Evolutionary conservation across 331 rosid genomes (phyloP).

Genomic region (Acacia pycnantha): DNA sequence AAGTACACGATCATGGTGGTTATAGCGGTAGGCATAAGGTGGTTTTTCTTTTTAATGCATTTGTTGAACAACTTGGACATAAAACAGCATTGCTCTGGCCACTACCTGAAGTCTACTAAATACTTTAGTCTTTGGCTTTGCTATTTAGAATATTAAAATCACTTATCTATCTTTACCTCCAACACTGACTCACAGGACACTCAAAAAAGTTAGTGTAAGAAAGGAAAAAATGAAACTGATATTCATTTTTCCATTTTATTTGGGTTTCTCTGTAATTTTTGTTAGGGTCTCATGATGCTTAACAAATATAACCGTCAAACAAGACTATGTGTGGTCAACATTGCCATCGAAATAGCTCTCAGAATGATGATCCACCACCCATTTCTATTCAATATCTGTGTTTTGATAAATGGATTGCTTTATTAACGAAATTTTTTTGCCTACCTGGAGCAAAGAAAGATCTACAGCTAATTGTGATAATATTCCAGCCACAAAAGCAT

Average conservation of each 20-base stretch:
- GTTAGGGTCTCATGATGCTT: background rate
- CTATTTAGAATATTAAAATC: background rate
- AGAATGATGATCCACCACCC: background rate
- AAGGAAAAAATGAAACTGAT: background rate
- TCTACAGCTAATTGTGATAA: constrained; percentile 73
- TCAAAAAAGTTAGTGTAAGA: background rate
- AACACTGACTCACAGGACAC: background rate
- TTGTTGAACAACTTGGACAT: background rate
- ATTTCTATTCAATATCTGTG: background rate
- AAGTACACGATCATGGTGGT: background rate
- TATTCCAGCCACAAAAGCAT: constrained; percentile 97
- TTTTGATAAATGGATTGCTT: background rate
- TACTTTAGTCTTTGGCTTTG: background rate
- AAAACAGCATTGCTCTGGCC: background rate
- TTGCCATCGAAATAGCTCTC: background rate
- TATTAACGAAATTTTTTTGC: background rate
- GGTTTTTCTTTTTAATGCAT: background rate
- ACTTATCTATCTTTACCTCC: background rate
- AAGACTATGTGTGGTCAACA: background rate
- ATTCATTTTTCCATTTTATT: background rate
- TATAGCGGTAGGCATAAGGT: background rate
- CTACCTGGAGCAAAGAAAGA: constrained; percentile 84
- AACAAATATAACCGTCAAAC: background rate
- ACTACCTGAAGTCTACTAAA: background rate
- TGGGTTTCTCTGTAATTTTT: background rate